These are phyloP conservation scores for Phytophthora litchii DNA, from an alignment of 352 stramenopile genomes.

Conservation along the genomic window DNA sequence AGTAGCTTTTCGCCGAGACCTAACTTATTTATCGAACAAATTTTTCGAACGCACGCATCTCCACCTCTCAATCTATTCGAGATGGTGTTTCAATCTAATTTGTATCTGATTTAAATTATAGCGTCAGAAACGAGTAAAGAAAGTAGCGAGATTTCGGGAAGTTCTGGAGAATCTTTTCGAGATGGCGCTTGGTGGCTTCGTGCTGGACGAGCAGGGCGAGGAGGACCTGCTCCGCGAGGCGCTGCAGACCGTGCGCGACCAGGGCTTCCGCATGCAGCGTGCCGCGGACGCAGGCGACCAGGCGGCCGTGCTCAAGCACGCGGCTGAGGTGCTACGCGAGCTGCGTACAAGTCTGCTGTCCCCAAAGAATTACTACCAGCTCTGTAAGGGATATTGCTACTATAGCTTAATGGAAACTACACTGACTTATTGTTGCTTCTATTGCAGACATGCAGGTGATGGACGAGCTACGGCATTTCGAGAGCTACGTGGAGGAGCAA, in stretches of 20 bases:
- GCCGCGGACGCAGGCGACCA: constrained; percentile 78
- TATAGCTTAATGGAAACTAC: too few relatives aligned
- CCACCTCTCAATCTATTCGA: too few relatives aligned
- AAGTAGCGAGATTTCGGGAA: too few relatives aligned
- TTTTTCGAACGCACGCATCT: constrained; percentile 16
- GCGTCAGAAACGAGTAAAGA: too few relatives aligned
- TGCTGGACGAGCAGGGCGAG: constrained; percentile 72
- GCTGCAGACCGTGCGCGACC: constrained; percentile 69
- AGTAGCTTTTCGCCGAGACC: constrained; percentile 7
- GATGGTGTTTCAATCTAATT: constrained; percentile 16
- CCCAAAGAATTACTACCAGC: constrained; percentile 99
- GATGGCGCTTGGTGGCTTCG: constrained; percentile 37
- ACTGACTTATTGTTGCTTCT: constrained; percentile 2
- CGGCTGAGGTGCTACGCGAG: constrained; percentile 83
- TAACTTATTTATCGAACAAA: constrained; percentile 38
- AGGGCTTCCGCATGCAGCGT: constrained; percentile 89
- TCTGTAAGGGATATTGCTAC: constrained; percentile 92
- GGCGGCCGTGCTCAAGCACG: constrained; percentile 78
- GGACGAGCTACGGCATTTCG: constrained; percentile 95
- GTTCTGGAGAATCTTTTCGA: constrained; percentile 12
- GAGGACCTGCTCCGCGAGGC: constrained; percentile 78
- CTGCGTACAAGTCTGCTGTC: constrained; percentile 91
- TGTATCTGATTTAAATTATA: constrained; percentile 22
- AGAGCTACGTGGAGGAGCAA: constrained; percentile 93
- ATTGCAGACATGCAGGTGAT: constrained; percentile 81